Percentiles rank a stretch among this genome's conserved stretches.
phyloP scores from a whole-genome alignment of 2,329 filamentous ascomycete species.

The Xylaria sp. region DNA sequence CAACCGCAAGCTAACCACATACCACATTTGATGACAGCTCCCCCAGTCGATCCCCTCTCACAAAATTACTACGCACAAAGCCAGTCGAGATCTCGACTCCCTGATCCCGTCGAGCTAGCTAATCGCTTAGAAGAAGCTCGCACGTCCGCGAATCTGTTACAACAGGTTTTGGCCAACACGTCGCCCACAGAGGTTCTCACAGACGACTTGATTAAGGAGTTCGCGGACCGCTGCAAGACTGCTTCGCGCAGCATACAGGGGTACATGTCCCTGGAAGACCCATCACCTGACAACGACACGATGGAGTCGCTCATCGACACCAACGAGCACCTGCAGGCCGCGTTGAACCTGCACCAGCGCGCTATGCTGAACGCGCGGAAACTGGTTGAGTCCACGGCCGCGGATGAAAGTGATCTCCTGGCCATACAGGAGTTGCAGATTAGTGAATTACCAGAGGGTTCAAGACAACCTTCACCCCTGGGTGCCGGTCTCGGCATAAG shows the following conservation, averaged over 20 bases:
- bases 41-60: slow-evolving; percentile 39
- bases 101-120: slow-evolving; percentile 69
- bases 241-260: slow-evolving; percentile 77
- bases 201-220: slow-evolving; percentile 91
- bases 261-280: slow-evolving; percentile 77
- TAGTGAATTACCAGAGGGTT: slow-evolving; percentile 5
- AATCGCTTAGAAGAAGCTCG: slow-evolving; percentile 83
- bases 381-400: slow-evolving; percentile 40
- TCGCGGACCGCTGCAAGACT: slow-evolving; percentile 75
- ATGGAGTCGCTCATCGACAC: slow-evolving; percentile 91
- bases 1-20: slow-evolving; percentile 24
- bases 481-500: slow-evolving; percentile 17
- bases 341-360: slow-evolving; percentile 78
- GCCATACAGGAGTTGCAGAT: slow-evolving; percentile 20
- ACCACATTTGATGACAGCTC: slow-evolving; percentile 40
- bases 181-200: slow-evolving; percentile 66
- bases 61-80: slow-evolving; percentile 55
- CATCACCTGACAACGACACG: slow-evolving; percentile 83
- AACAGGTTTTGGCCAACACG: slow-evolving; percentile 85
- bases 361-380: slow-evolving; percentile 63
- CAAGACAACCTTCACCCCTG: slow-evolving; percentile 11
- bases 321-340: slow-evolving; percentile 81
- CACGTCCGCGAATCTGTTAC: slow-evolving; percentile 85
- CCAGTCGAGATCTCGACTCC: slow-evolving; percentile 48
- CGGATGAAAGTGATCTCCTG: slow-evolving; percentile 25